Base-by-base conservation (phyloP, 305 asterid genomes). In the Salvia sclarea region DNA sequence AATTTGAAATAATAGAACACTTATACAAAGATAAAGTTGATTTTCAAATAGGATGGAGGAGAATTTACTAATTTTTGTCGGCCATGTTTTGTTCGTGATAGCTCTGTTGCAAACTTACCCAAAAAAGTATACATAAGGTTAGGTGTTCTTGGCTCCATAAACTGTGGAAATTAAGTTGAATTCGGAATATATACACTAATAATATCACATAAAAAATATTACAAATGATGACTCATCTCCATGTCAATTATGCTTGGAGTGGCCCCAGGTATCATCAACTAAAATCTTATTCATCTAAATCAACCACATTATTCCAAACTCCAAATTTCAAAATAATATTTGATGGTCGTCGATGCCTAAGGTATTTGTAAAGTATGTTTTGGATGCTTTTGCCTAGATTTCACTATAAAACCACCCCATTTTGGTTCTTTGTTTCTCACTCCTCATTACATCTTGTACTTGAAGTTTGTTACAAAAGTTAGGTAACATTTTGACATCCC, bases 211-310 rank as follows among this genome's bases (percentile, higher is more conserved):
- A 0, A 25, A 38, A 16, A 73, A 73, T 17, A 66, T 49, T 28
- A 5, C 7, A 17, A 40, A 69, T 45, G 66, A 48, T 79, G 86
- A 81, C 72, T 81, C 83, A 79, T 55, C 35, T 70, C 84, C 81
- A 50, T 64, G 81, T 84, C 83, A 75, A 59, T 38, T 37, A 25
- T 55, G 6, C 25, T 47, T 56, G 73, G 80, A 38, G 11, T 45
- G 78, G 78, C 43, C 77, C 76, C 66, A 58, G 35, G 37, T 43
- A 52, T 41, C 74, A 17, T 61, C 1, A 24, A 25, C 56, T 35
- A 22, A 31, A 43, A 18, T 61, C n/a, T n/a, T 12, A 69, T 17
- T 59, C 56, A 31, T 38, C 63, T 43, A 47, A 16, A 49, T 53
- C 43, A 20, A 31, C 61, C 21, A 5, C 56, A 52, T 53, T 54